Evolutionary conservation across 371 early-diverging fungal species (phyloP), one percentile per base, ranked within the genome.

Genomic region (Nematocida parisii): DNA sequence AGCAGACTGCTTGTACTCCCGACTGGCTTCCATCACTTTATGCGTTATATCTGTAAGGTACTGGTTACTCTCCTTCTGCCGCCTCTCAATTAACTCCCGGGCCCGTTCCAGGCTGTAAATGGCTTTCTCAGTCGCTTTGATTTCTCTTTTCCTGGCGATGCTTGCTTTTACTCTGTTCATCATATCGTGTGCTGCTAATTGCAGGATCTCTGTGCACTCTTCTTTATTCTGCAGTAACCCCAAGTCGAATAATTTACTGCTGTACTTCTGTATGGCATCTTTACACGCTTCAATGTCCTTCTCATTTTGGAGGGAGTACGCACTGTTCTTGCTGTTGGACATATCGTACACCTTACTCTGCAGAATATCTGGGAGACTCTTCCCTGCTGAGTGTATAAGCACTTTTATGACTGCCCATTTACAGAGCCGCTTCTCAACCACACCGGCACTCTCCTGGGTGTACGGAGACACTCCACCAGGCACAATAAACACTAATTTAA

Each of bases 1-100:
- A 11, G 96, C 96, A 18, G 92, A 91, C 88, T 94, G 95, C 89
- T 95, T 95, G 90, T 90, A 96, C 47, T 94, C 93, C 50, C 50
- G 66, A 40, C 66, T 82, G 40, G 81, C 84, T 58, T 61, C 62
- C 33, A 82, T 55, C 58, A 84, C 77, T 54, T 60, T 83, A 18
- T 13, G 24, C 73, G 80, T 61, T 81, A 86, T 81, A 5, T 60
- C 20, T 13, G 50, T 44, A 3, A 85, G 61, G 83, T 88, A 87
- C 33, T 70, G 73, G 9, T 72, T 87, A 74, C 82, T 88, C 81
- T 88, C 91, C 77, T 92, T 90, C 86, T 93, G 92, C 54, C 84
- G 70, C 44, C 89, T 89, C 5, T 91, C 89, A 85, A 95, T 90
- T 81, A 92, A 91, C 61, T 89, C 88, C 88, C 94, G 93, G 86